Base-by-base conservation (phyloP, 345 rosid species). In the Eucalyptus virginea region DNA sequence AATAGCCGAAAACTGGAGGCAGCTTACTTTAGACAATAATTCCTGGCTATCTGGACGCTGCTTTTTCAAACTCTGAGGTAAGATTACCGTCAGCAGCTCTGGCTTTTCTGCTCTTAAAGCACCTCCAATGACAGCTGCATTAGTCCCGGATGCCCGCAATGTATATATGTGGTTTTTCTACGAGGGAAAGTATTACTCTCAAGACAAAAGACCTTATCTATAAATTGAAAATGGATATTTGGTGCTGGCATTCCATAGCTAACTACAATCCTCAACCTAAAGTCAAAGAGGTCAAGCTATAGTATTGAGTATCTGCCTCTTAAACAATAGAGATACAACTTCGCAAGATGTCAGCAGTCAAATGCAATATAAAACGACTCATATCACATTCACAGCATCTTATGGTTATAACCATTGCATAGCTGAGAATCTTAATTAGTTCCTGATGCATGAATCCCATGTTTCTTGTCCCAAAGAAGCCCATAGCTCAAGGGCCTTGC, bases 381-480 rank as follows among this genome's bases (percentile, higher is more conserved):
- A 3, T 37, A 30, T 7, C 89, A 45, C 28, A n/a, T 45, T 45
- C 83, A 90, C 80, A 51, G 88, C 81, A 91, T 88, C 99, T 93
- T 93, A 98, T 98, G 2, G 99, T 94, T 91, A 96, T 96, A 93
- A 98, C 99, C 95, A 98, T 92, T 81, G 99, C 99, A 93, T 98
- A 98, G 93, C 99, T 97, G 83, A 97, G 99, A 88, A 98, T 98
- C 94, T 98, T 98, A 65, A 96, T 98, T 89, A 97, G 97, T 83
- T 98, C 96, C 92, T 96, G 99, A 94, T 98, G 99, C 99, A 96
- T 93, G 93, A 98, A 98, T 86, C 99, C 99, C 99, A 97, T 98
- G 88, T 98, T 98, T 88, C 99, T 88, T 6, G 98, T 97, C 56
- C 99, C 99, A 89, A 98, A 98, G 91, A 98, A 98, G 88, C 99